Evolutionary conservation across 139 green algal species (phyloP), one percentile per base, ranked within the genome.

Genomic region (Tetradesmus lagerheimii): DNA sequence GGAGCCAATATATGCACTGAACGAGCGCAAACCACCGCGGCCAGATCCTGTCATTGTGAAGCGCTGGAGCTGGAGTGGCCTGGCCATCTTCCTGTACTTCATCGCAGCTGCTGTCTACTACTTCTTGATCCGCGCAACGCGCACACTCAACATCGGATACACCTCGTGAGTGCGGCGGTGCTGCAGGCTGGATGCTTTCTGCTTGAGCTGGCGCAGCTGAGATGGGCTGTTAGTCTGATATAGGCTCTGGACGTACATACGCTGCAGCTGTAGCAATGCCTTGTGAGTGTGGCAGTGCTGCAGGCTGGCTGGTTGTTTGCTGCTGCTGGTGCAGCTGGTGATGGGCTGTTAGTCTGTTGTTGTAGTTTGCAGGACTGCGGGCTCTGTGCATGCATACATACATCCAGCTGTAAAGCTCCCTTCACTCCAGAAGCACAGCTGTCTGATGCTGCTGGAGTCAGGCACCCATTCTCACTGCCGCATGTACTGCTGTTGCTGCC

Each of bases 101-200:
- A 57, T 78, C 31, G 79, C 38, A 31, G 77, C 87, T 11, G 47
- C 71, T n/a, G n/a, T 91, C 0, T 91, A 87, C 78, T 91, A 91
- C 87, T 82, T 91, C 57, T 0, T 87, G 29, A 82, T 87, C 35
- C 53, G 87, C 3, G 87, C 79, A 12, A 87, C 78, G 14, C 16
- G 71, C 43, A 91, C 87, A 53, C 87, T 91, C 78, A 91, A 91
- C 87, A 91, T 91, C 27, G 87, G 87, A 15, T 90, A 85, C 76
- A 82, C 79, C 78, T 35, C 35, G 85, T 89, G 71, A 67, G 85
- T 31, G 57, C 47, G n/a, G n/a, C n/a, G n/a, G n/a, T 62, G 27
- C 79, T 41, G 43, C 43, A n/a, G 43, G 79, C 27, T 85, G 50
- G 16, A 83, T 83, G 16, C 3, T 83, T 57, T n/a, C 38, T 35